Evolutionary conservation across 2,329 filamentous ascomycete species (phyloP).

Genomic region (Aspergillus novoparasiticus): DNA sequence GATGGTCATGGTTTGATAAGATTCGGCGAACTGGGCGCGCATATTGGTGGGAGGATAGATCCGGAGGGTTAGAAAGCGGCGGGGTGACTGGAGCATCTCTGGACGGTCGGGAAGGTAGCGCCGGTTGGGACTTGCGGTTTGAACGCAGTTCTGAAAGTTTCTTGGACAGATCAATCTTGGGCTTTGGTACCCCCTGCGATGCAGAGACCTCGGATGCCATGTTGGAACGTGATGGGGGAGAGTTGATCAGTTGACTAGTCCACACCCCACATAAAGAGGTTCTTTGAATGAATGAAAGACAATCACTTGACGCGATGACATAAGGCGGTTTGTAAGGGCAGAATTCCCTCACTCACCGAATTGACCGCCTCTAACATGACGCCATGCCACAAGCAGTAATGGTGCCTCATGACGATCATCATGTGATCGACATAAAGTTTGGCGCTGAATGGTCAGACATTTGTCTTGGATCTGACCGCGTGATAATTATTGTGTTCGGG

Average conservation of each 20-base stretch:
- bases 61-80: conserved; percentile 67
- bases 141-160: conserved; percentile 43
- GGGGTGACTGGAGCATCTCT: conserved; percentile 71
- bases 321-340: background rate
- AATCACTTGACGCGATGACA: conserved; percentile 7
- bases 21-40: conserved; percentile 74
- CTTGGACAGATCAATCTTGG: conserved; percentile 42
- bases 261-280: background rate
- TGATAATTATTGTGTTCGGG: background rate
- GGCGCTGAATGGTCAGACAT: background rate
- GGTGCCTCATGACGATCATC: background rate
- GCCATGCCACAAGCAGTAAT: background rate
- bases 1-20: conserved; percentile 76
- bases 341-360: background rate
- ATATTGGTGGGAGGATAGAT: conserved; percentile 63
- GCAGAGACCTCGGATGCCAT: conserved; percentile 26
- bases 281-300: background rate
- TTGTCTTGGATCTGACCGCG: background rate
- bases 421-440: background rate
- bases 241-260: conserved; percentile 13
- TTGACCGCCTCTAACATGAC: conserved; percentile 1
- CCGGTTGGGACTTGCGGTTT: conserved; percentile 32
- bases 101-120: conserved; percentile 27
- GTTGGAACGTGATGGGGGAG: conserved; percentile 11
- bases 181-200: conserved; percentile 19